Base-by-base conservation (phyloP, 192 early-diverging fungal species). In the Coemansia sp. region DNA sequence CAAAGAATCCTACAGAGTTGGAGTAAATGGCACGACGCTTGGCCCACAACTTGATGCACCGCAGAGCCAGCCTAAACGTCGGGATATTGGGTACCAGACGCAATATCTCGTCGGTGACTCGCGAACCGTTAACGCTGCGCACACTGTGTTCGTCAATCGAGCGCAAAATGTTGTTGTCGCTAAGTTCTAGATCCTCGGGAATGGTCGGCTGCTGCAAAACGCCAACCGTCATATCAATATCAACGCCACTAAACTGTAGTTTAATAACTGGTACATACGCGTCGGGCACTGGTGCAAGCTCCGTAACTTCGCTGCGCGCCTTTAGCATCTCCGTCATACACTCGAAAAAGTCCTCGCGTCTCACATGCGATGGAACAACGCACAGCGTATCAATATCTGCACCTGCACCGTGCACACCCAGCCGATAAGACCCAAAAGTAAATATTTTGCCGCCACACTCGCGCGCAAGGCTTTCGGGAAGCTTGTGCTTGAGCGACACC, bases 361-460 rank as follows among this genome's bases (percentile, higher is more conserved):
- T 83, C 7, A 99, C 91, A 77, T 92, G 89, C 49, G 85, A 86
- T 5, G 97, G 97, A 37, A 90, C 92, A 10, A 99, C 94, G 67
- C 95, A 98, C 32, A 99, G 73, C 0, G 94, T 98, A 87, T 99
- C 97, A 52, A 99, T 95, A 94, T 99, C 97, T n/a, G 92, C 85
- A 15, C 94, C 93, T 62, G 88, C 83, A 19, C 90, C 92, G 75
- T 99, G 95, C 8, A 96, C 97, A 14, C 97, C 97, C 23, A 98
- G 82, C 39, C 94, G 85, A 73, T 93, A 99, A 9, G 93, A 95
- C 5, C 97, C 97, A 79, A 95, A 99, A 1, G 97, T 95, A 63
- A 94, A 99, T 25, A 98, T 96, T 74, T 97, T 96, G 24, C 97
- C 95, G 21, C 94, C 94, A 19, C 88, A 91, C 51, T 94, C 90